phyloP scores from a whole-genome alignment of 2,329 filamentous ascomycete species.

The Thelonectria blattea region DNA sequence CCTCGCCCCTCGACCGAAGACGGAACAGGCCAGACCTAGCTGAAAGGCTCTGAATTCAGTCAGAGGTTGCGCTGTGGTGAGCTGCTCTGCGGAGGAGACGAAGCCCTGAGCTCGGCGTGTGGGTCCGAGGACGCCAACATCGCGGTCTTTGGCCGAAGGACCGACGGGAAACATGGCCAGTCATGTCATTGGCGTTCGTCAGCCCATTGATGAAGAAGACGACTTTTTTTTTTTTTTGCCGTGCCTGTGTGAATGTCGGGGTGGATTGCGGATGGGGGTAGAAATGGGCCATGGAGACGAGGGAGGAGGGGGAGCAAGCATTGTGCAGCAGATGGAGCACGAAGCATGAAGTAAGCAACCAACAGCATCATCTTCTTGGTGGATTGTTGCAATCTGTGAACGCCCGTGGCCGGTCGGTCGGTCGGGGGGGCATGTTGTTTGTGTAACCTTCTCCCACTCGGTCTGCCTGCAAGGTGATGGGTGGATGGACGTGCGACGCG shows the following conservation, averaged over 20 bases:
- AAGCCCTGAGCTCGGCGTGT: slow-evolving; percentile 25
- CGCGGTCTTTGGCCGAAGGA: slow-evolving; percentile 32
- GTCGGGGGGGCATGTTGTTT: slow-evolving; percentile 15
- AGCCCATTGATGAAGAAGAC: slow-evolving; percentile 24
- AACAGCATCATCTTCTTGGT: neutral
- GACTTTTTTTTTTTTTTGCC: slow-evolving; percentile 2
- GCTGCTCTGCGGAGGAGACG: slow-evolving; percentile 2
- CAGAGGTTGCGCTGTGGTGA: slow-evolving; percentile 6
- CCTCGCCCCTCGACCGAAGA: slow-evolving; percentile 24
- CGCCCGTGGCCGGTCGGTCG: neutral
- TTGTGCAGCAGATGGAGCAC: neutral
- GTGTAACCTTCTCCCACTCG: slow-evolving; percentile 16
- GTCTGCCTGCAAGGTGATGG: slow-evolving; percentile 11
- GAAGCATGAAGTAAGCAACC: neutral
- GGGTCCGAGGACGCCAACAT: slow-evolving; percentile 26
- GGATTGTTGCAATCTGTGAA: neutral
- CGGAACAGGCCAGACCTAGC: slow-evolving; percentile 24
- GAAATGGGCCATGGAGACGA: neutral
- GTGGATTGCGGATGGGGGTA: slow-evolving; percentile 5
- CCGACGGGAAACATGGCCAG: slow-evolving; percentile 26
- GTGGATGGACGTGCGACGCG: slow-evolving; percentile 13
- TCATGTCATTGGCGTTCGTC: slow-evolving; percentile 35
- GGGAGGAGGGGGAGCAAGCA: neutral
- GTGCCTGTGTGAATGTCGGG: neutral
- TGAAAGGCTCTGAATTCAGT: slow-evolving; percentile 1